Base-by-base conservation (phyloP, 495 filamentous ascomycete species). In the Podospora australis region DNA sequence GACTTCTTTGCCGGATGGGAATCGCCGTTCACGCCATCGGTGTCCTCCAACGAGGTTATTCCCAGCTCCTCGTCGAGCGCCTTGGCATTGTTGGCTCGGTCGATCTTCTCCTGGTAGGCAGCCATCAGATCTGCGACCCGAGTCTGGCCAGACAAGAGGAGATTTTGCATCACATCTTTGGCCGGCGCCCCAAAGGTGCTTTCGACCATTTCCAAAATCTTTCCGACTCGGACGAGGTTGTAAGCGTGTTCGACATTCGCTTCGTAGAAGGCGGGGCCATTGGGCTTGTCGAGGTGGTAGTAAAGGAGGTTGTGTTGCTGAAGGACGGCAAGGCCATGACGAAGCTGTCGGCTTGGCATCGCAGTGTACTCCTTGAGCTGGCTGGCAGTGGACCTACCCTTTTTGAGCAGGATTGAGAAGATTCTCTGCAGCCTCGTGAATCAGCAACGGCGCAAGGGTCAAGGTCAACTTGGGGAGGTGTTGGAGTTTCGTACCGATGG, bases 221-320 rank as follows among this genome's bases (percentile, higher is more conserved):
- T 90, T 6, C 88, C 90, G 16, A 79, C 77, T 22, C 91, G 84
- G 14, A 87, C 68, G 28, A 97, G 74, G 51, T 79, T 79, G 62
- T 97, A 96, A 40, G 87, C 82, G 21, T 83, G 73, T 39, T 78
- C 69, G 56, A 78, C 66, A 47, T 92, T 84, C 20, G 87, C 83
- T 56, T 94, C 85, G 68, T 96, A 97, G 59, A 80, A 78, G 20
- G 87, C 84, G 26, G 73, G 59, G 21, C 73, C 77, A 46, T 80
- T 74, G 44, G 83, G 77, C 30, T 70, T 56, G 30, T 87, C 79
- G 47, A 79, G 77, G 53, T 82, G 78, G 65, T 90, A 83, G 59
- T 82, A 84, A 9, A 95, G 76, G 14, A 99, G 77, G 52, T 90
- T 87, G 56, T 94, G 82, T 62, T 97, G 92, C 36, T 91, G 74